These are phyloP conservation scores for Ilex asprella DNA, from an alignment of 257 asterid genomes.

Conservation along the genomic window DNA sequence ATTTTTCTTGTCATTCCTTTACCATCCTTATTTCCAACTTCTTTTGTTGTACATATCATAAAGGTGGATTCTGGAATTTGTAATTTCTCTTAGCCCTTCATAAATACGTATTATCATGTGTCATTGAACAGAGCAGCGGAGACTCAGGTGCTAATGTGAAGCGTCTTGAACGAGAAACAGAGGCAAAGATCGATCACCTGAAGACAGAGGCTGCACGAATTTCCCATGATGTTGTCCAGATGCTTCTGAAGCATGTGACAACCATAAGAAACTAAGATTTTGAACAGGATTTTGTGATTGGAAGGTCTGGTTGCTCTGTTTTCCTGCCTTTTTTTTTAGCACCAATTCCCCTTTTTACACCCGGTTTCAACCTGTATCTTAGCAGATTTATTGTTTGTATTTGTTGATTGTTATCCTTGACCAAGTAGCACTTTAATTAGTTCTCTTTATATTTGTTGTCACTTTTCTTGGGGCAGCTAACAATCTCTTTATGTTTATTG, in stretches of 20 bases:
- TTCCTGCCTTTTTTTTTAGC: constrained; percentile 2
- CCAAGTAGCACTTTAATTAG: constrained; percentile 2
- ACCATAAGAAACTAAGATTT: background rate
- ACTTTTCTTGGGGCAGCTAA: too few relatives aligned
- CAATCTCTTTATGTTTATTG: background rate
- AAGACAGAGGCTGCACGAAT: constrained; percentile 1
- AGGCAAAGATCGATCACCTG: background rate
- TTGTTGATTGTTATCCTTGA: constrained; percentile 12
- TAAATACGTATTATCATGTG: too few relatives aligned
- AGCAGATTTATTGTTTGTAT: constrained; percentile 22
- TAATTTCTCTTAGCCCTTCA: too few relatives aligned
- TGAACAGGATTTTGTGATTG: background rate
- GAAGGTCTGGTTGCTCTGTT: constrained; percentile 2
- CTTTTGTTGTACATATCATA: too few relatives aligned
- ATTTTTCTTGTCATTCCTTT: too few relatives aligned
- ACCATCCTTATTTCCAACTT: too few relatives aligned
- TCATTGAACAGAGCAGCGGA: background rate
- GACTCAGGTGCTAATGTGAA: constrained; percentile 1
- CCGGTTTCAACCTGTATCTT: constrained; percentile 14
- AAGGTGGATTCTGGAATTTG: too few relatives aligned
- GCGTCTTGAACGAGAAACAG: constrained; percentile 2
- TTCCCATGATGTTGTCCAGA: constrained; percentile 4
- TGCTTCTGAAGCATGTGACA: constrained; percentile 1
- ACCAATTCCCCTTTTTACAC: constrained; percentile 5
- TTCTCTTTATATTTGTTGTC: background rate